Base-by-base conservation (phyloP, 2,329 filamentous ascomycete species). In the Aspergillus brasiliensis region DNA sequence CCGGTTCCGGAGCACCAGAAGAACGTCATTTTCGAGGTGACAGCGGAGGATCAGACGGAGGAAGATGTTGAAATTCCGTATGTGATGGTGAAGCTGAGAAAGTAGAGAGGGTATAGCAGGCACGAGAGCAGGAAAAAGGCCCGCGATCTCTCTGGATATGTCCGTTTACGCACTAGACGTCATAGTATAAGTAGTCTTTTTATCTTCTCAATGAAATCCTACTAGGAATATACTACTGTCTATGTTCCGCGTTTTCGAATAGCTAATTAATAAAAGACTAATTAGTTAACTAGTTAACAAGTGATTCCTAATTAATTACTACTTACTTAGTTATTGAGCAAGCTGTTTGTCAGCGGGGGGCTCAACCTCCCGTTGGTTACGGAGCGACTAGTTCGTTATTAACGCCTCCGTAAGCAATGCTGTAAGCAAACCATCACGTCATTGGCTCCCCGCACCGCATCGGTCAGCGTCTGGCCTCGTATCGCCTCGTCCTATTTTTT, bases 31-130 rank as follows among this genome's bases (percentile, higher is more conserved):
- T 96, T 98, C 73, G 95, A 98, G 81, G 90, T 97, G 66, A 96
- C 95, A 6, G 91, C 90, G 0, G 94, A 98, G 75, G 95, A 98
- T 73, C 81, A 86, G 72, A 88, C 87, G 3, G 94, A 91, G 64
- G 92, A 98, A 79, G 95, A 99, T 75, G 94, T 98, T 1, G 95
- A 99, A 79, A 90, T 98, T 67, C 95, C 95, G 3, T 98, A 97
- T 76, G 91, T 98, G 71, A 96, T 94, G 87, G 87, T 97, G 66
- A 94, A 89, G 81, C 80, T 92, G 65, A 72, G 78, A 60, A 80
- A 82, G 62, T 69, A 67, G 49, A 47, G 8, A 17, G 25, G 19
- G 11, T 13, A 34, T 11, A 11, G 8, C 5, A 31, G 19, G 10
- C 31, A 19, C 8, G 31, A n/a, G 23, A 8, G 23, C 38, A 25